Percentiles rank a stretch among this genome's conserved stretches.
These are phyloP conservation scores for Solanum medicagineum DNA, from an alignment of 257 asterid species.

Conservation along the genomic window DNA sequence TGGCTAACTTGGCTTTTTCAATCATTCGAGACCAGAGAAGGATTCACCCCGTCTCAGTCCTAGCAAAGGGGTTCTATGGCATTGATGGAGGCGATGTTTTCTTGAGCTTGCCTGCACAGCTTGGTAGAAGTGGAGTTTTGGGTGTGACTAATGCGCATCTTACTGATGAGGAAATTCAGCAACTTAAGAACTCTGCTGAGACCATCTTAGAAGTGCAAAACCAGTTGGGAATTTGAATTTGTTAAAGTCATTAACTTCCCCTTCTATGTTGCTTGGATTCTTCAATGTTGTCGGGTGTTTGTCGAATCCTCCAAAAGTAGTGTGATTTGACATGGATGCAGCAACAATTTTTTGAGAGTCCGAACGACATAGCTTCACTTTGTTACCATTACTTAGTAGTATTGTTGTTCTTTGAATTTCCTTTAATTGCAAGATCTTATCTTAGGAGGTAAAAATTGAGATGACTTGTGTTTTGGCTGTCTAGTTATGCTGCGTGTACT, in stretches of 20 bases:
- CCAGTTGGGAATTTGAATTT: slow-evolving; percentile 43
- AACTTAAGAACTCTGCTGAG: slow-evolving; percentile 55
- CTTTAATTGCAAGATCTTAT: not conserved
- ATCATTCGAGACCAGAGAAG: slow-evolving; percentile 63
- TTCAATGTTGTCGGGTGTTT: not conserved
- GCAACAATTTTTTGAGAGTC: not conserved
- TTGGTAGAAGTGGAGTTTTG: slow-evolving; percentile 57
- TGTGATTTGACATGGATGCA: not conserved
- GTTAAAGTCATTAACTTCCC: not conserved
- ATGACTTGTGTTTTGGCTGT: not conserved
- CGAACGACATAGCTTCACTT: not conserved
- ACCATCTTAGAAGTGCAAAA: slow-evolving; percentile 65
- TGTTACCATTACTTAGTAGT: not conserved
- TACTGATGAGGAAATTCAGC: slow-evolving; percentile 51
- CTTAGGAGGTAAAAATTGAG: not conserved
- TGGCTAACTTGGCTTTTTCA: slow-evolving; percentile 57
- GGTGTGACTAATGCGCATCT: slow-evolving; percentile 72
- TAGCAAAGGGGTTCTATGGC: slow-evolving; percentile 57
- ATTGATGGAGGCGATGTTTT: slow-evolving; percentile 56
- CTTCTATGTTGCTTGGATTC: not conserved
- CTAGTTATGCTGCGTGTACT: not conserved
- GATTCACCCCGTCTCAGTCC: slow-evolving; percentile 79
- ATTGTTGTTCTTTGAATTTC: not conserved
- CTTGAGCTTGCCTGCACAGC: slow-evolving; percentile 77
- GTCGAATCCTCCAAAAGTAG: not conserved